Evolutionary conservation across 345 rosid genomes (phyloP), one percentile per base, ranked within the genome.

Genomic region (Brassica rapa): DNA sequence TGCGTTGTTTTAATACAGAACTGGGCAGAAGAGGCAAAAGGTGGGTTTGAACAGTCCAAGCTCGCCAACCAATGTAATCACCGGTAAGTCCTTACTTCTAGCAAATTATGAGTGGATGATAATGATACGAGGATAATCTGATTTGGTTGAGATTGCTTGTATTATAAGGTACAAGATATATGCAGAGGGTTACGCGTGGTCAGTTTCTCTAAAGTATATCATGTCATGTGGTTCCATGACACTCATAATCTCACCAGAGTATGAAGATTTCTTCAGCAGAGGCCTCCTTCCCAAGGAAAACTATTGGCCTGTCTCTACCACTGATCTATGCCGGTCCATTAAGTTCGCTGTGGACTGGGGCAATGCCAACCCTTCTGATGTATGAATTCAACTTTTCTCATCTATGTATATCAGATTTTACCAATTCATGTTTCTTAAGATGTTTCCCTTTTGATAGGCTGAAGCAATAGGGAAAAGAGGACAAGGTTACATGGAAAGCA

Each of bases 141-240:
- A 80, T 64, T 0, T 74, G 61, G 27, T 65, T 53, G 64, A 15
- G 8, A 35, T 76, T 71, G 53, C 23, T 51, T 74, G 53, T 71
- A 35, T 68, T 15, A 78, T 76, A 78, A 91, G 97, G 85, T 94
- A 92, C 82, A 92, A 90, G 80, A 92, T 94, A 68, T 94, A 94
- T 70, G 97, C 98, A 9, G 98, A 94, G 86, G 98, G 98, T 70
- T 92, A 76, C 74, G 97, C 97, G 16, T 92, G 98, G 98, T 92
- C 98, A 16, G 98, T 94, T 73, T 92, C 97, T 83, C 84, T 94
- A 77, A 94, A 94, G 83, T 94, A 94, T 70, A 92, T 94, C 70
- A 15, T 94, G 66, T 86, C 98, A 2, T 94, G 98, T 70, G 93
- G 94, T 74, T 91, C 97, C 15, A 83, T 90, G 73, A 72, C 97